Base-by-base conservation (phyloP, 208 protist genomes). In the Wallacemonas sp. region DNA sequence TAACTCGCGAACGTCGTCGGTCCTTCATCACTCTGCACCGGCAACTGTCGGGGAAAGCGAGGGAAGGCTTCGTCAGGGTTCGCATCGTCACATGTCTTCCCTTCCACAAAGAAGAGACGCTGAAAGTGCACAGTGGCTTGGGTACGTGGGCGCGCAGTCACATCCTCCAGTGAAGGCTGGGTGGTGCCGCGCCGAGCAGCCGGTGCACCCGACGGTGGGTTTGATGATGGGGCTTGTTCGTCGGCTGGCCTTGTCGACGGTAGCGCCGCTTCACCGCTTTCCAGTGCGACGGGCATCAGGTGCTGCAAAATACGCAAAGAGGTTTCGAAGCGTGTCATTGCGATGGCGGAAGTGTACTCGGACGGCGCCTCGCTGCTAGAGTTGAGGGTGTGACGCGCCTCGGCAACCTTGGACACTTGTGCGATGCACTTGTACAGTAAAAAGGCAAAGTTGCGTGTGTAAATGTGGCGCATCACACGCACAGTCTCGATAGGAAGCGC, bases 401-500 rank as follows among this genome's bases (percentile, higher is more conserved):
- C 64, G 19, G 72, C 72, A 55, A 87, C 63, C 0, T 68, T 48
- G 22, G 77, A 70, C 26, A 95, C 34, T 48, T 79, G 71, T 38
- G 63, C 69, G 59, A 95, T 89, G 60, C 84, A 92, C 15, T 73
- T 68, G 60, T 92, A 78, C 0, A 95, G 69, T 19, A 93, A 45
- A 19, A 73, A 30, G 10, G 90, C 85, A 76, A 95, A 95, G 64
- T 88, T 91, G 29, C 58, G 75, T 10, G 90, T 95, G 73, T 92
- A 78, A 30, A 70, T 77, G 46, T 95, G 90, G n/a, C 90, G 77
- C 59, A 95, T 68, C 41, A 59, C 68, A 21, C 87, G 83, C 34
- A 92, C 10, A n/a, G 54, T 57, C n/a, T 73, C 54, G 39, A 84
- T 66, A 3, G 90, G 73, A 34, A 93, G 58, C 13, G 65, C 78